Percentiles rank a stretch among this genome's conserved stretches.
These are phyloP conservation scores for Rhizopogon roseolus DNA, from an alignment of 768 basidiomycete genomes.

Conservation along the genomic window DNA sequence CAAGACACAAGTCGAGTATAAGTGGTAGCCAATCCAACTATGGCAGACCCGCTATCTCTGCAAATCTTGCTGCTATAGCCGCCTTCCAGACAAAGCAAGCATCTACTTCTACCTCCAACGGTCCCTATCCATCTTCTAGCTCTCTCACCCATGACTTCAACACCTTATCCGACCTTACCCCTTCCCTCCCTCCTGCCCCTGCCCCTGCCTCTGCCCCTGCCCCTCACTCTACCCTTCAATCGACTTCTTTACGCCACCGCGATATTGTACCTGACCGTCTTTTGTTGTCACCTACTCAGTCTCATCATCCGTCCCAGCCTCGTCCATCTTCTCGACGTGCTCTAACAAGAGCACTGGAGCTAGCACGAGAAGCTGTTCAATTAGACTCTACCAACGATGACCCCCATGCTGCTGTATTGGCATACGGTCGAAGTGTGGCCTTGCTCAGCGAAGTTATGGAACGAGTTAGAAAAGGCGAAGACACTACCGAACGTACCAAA, in stretches of 20 bases:
- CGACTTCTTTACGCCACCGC: slow-evolving; percentile 24
- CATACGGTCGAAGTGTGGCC: slow-evolving; percentile 83
- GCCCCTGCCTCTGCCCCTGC: no score
- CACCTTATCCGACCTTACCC: slow-evolving; percentile 46
- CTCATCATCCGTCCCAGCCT: slow-evolving; percentile 40
- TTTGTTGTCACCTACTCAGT: slow-evolving; percentile 38
- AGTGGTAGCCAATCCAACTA: slow-evolving; percentile 26
- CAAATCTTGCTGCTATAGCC: slow-evolving; percentile 54
- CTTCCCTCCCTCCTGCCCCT: slow-evolving; percentile 28
- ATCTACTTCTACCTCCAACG: slow-evolving; percentile 22
- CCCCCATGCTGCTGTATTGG: slow-evolving; percentile 82
- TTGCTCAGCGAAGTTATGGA: slow-evolving; percentile 92
- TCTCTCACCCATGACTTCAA: slow-evolving; percentile 32
- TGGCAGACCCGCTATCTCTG: slow-evolving; percentile 35
- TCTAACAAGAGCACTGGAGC: slow-evolving; percentile 78
- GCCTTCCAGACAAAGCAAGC: slow-evolving; percentile 50
- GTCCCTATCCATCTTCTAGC: slow-evolving; percentile 18
- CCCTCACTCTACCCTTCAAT: slow-evolving; percentile 18
- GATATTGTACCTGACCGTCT: slow-evolving; percentile 41
- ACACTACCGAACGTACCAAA: slow-evolving; percentile 63
- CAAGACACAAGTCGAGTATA: slow-evolving; percentile 32
- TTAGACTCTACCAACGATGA: slow-evolving; percentile 87
- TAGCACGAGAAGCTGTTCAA: slow-evolving; percentile 86
- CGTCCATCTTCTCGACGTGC: slow-evolving; percentile 78
- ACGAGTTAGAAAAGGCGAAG: slow-evolving; percentile 80